Conservation (phyloP, 1,284 basidiomycete genomes). For the Rhodotorula sp. region DNA sequence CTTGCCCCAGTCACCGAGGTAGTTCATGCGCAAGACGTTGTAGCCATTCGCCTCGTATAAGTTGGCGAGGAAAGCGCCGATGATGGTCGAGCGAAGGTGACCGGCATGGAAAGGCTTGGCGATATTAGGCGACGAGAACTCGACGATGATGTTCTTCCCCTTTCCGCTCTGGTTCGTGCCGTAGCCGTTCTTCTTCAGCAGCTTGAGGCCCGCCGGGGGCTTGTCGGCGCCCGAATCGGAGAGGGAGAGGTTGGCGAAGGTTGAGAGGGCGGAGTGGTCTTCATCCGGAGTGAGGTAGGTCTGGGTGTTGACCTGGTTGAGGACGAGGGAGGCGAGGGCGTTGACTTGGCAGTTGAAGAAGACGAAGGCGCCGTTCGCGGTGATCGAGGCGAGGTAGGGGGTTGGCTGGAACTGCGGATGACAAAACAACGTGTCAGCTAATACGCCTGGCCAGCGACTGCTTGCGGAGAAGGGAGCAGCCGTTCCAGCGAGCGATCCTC, state of each 20-base stretch:
- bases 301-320: slow-evolving; percentile 75
- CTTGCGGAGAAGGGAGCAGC: neutral
- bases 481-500: neutral
- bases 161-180: slow-evolving; percentile 53
- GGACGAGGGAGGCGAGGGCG: slow-evolving; percentile 70
- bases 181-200: slow-evolving; percentile 56
- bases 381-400: slow-evolving; percentile 60
- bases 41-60: slow-evolving; percentile 90
- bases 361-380: slow-evolving; percentile 73
- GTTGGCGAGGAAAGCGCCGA: slow-evolving; percentile 90
- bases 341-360: slow-evolving; percentile 72
- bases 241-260: slow-evolving; percentile 28
- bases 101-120: slow-evolving; percentile 99
- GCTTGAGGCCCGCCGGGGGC: slow-evolving; percentile 39
- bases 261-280: slow-evolving; percentile 23
- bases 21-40: slow-evolving; percentile 88
- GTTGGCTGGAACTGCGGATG: slow-evolving; percentile 55
- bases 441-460: no score
- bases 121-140: slow-evolving; percentile 97
- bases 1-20: slow-evolving; percentile 58
- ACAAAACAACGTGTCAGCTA: neutral
- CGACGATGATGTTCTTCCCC: slow-evolving; percentile 74
- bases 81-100: slow-evolving; percentile 94
- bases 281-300: slow-evolving; percentile 54
- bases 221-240: slow-evolving; percentile 39